A percentile compares a stretch with the other conserved stretches of the same genome.
These are phyloP conservation scores for Ascochyta koolunga DNA, from an alignment of 2,329 filamentous ascomycete genomes.

Conservation along the genomic window DNA sequence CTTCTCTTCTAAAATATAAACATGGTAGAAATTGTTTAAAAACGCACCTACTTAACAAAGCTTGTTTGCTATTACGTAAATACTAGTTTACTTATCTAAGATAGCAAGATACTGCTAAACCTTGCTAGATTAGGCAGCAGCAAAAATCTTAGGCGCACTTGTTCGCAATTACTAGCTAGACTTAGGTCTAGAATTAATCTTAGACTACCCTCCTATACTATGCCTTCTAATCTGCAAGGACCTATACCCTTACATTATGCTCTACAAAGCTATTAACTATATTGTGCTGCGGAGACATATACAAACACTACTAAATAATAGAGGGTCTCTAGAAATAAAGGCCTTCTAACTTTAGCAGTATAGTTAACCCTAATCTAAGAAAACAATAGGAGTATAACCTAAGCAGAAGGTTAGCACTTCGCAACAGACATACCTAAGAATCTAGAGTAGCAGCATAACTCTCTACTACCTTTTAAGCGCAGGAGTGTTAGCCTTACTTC, in stretches of 20 bases:
- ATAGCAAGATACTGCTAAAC: neutral
- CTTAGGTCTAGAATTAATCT: neutral
- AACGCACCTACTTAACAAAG: neutral
- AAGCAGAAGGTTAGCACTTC: neutral
- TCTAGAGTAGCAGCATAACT: neutral
- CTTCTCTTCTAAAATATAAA: neutral
- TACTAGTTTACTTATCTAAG: neutral
- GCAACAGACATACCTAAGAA: neutral
- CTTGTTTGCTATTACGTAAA: too few species aligned
- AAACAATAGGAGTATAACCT: neutral
- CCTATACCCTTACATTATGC: neutral
- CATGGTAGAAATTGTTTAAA: neutral
- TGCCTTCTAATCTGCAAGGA: neutral
- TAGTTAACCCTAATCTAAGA: neutral
- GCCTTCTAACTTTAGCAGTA: neutral
- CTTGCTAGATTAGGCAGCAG: neutral
- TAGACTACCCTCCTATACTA: neutral
- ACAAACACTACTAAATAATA: neutral
- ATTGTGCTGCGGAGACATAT: neutral
- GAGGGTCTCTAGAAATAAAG: neutral
- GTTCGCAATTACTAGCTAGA: neutral
- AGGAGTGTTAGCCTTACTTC: neutral
- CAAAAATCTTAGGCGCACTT: neutral
- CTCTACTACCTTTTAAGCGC: neutral
- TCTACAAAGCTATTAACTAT: neutral